phyloP scores from a whole-genome alignment of 352 stramenopile species.

The Chrysophaeum taylorii region DNA sequence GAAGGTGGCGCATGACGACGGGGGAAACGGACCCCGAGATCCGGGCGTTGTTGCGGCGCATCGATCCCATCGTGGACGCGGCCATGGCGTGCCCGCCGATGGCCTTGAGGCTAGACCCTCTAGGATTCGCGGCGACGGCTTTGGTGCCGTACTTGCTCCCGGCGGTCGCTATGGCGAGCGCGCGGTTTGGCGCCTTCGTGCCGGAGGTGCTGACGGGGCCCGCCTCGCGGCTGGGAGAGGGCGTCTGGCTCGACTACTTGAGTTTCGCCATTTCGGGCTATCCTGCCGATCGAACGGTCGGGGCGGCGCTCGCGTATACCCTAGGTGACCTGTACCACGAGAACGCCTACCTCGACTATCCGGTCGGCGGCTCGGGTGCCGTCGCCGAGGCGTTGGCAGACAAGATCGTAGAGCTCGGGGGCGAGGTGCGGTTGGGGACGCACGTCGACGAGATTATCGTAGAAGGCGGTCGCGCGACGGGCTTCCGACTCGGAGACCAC shows the following conservation, averaged over 20 bases:
- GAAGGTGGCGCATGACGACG: conserved; percentile 19
- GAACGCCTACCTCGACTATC: conserved; percentile 55
- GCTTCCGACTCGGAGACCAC: conserved; percentile 42
- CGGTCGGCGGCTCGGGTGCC: conserved; percentile 49
- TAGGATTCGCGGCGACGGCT: conserved; percentile 20
- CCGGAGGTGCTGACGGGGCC: neutral
- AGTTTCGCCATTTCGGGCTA: conserved; percentile 54
- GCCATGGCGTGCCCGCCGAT: conserved; percentile 28
- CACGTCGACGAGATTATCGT: conserved; percentile 44
- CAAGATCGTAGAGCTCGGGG: conserved; percentile 34
- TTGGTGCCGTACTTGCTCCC: neutral
- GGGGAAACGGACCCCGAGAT: conserved; percentile 15
- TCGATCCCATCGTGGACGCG: conserved; percentile 23
- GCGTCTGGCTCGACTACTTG: conserved; percentile 53
- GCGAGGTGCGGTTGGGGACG: conserved; percentile 32
- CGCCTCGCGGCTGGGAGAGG: conserved; percentile 11
- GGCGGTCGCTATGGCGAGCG: neutral
- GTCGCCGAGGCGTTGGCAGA: conserved; percentile 43
- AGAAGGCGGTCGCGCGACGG: conserved; percentile 34
- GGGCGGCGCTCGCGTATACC: conserved; percentile 51
- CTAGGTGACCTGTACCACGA: conserved; percentile 51
- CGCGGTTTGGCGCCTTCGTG: neutral
- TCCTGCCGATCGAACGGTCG: conserved; percentile 46
- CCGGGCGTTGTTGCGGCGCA: conserved; percentile 11
- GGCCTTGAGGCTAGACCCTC: conserved; percentile 22